Evolutionary conservation across 768 basidiomycete species (phyloP), one percentile per base, ranked within the genome.

Genomic region (Naganishia onofrii): DNA sequence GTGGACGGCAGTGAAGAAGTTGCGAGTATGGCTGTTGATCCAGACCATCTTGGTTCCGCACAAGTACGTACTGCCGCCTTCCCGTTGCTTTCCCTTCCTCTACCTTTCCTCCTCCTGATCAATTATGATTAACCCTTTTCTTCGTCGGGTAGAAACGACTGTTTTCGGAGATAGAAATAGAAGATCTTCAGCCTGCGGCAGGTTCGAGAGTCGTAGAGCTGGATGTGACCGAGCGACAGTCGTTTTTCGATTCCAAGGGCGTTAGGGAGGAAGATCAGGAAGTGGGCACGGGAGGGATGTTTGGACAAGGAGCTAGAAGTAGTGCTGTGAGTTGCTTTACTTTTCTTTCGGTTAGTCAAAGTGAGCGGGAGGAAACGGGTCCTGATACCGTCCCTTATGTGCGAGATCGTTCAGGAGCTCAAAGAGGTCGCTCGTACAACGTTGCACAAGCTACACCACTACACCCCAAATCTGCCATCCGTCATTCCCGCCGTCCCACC

Each of bases 191-290:
- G 74, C 89, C 89, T 56, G 84, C 86, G 1, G 86, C 89, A 68
- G 76, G 84, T 0, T 85, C 89, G 0, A 76, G 82, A 26, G 91
- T 91, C 2, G 90, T 96, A 34, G 77, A 88, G 1, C 84, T 98
- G 44, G 89, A 96, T 71, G 93, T 96, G 88, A 88, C 90, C 80
- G 90, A 91, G 74, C 86, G 88, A 66, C 88, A 90, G 74, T 85
- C 89, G 13, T 91, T 90, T 77, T 93, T 91, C 70, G 90, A 92
- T 76, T 89, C 87, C 6, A 83, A 87, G 31, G 69, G 74, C 15
- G 72, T 72, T 3, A 51, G 54, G 1, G 65, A 72, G 17, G 70
- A 76, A 29, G 74, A 72, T 23, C 53, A 63, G 26, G 28, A n/a
- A 66, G 71, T 38, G 71, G 75, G 12, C 8, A 15, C 9, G 9